Percentiles rank a stretch among this genome's conserved stretches.
Evolutionary conservation across 31 red algal genomes (phyloP).

Genomic region (Bonnemaisonia californica): DNA sequence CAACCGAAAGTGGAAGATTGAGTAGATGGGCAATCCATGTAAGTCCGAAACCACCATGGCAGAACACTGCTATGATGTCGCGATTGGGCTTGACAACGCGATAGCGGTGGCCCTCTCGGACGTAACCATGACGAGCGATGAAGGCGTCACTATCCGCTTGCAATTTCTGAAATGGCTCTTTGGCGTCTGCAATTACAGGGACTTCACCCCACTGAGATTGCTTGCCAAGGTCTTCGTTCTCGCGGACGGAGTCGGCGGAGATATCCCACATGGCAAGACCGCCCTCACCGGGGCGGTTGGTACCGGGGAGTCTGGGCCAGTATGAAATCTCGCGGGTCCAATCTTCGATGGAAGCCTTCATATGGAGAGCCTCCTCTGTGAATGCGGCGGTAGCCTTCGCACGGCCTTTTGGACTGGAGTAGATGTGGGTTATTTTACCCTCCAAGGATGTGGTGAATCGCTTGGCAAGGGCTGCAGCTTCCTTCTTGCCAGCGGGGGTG

Average conservation of each 20-base stretch:
- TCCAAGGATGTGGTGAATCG: conserved; percentile 72
- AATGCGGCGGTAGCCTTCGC: conserved; percentile 78
- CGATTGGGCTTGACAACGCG: conserved; percentile 52
- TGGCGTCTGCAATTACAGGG: conserved; percentile 22
- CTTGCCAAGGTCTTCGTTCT: conserved; percentile 14
- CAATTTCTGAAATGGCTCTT: conserved; percentile 59
- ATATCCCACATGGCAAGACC: conserved; percentile 97
- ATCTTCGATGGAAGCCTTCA: conserved; percentile 72
- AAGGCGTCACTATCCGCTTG: conserved; percentile 80
- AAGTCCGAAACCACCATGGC: conserved; percentile 97
- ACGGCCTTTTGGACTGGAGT: conserved; percentile 90
- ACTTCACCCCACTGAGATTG: conserved; percentile 47
- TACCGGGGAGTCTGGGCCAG: conserved; percentile 75
- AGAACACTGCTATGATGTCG: conserved; percentile 91
- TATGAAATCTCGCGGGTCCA: conserved; percentile 96
- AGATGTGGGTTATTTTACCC: conserved; percentile 73
- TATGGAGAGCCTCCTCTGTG: conserved; percentile 64
- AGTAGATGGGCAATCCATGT: conserved; percentile 98
- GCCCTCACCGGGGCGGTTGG: conserved; percentile 88
- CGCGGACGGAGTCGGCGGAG: conserved; percentile 53
- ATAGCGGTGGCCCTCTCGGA: conserved; percentile 77
- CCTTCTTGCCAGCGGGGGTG: conserved; percentile 72
- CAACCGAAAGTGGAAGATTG: conserved; percentile 69
- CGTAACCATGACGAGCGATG: conserved; percentile 87
- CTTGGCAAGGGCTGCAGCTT: conserved; percentile 84